Evolutionary conservation across 1,284 basidiomycete species (phyloP), one percentile per base, ranked within the genome.

Genomic region (Grifola frondosa): DNA sequence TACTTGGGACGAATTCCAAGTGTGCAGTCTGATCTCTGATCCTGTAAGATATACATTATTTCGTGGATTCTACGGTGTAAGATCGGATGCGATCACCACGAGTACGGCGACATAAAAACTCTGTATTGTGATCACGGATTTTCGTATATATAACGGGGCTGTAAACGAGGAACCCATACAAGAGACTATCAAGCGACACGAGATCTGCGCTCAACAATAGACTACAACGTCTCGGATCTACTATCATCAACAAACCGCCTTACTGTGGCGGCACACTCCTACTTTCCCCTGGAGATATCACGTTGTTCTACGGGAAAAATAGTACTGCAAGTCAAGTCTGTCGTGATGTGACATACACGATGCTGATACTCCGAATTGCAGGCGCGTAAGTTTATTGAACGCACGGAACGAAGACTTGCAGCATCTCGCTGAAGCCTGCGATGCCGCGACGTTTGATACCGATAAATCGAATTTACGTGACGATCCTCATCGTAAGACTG

Each of bases 401-500:
- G 37, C 40, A 13, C 32, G 40, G n/a, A n/a, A n/a, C n/a, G n/a
- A 10, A 8, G 34, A 17, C 3, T 36, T 48, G 4, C 30, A 40
- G 13, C 29, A 44, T n/a, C 50, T 61, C 10, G 37, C 53, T 24
- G 37, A 38, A 8, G 37, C 46, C 3, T 58, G 56, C 41, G 51
- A 55, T 11, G 17, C 40, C 3, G 59, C 58, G 5, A 42, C 48
- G 2, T 60, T 61, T 22, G 58, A 58, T 0, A 28, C 42, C 10
- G 43, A 50, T 22, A 13, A 52, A 1, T 40, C 57, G 31, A 44
- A 53, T 16, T 53, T 60, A 3, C 45, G 43, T 8, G 57, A 61
- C 39, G 58, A 58, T 40, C 42, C 57, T 15, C 57, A 60, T 37
- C 48, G 57, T 10, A 58, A 54, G 40, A 55, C 59, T 5, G 52